A percentile compares a stretch with the other conserved stretches of the same genome.
These are phyloP conservation scores for Trichophyton mentagrophytes DNA, from an alignment of 2,329 filamentous ascomycete species.

Conservation along the genomic window DNA sequence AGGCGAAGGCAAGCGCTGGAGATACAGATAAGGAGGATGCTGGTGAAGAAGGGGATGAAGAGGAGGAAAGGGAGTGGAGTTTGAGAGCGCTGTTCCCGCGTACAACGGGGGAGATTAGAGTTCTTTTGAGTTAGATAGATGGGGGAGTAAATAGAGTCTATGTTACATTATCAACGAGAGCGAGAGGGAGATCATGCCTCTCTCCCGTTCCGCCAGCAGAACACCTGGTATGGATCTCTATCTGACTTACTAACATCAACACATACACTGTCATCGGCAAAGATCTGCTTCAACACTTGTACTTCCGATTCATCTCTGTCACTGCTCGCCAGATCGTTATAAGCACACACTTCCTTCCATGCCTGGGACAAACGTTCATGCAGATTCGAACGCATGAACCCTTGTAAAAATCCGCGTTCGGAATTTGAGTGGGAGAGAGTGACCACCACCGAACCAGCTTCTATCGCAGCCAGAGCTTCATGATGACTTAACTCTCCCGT, in stretches of 20 bases:
- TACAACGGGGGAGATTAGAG: conserved; percentile 51
- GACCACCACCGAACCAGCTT: conserved; percentile 70
- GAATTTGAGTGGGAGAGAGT: conserved; percentile 88
- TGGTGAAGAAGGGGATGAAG: conserved; percentile 16
- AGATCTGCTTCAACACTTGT: conserved; percentile 35
- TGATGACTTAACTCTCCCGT: conserved; percentile 93
- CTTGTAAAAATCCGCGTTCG: conserved; percentile 45
- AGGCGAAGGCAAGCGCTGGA: conserved; percentile 21
- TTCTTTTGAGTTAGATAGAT: conserved; percentile 42
- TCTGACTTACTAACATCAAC: conserved; percentile 69
- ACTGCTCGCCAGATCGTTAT: too few species aligned
- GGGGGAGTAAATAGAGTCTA: not conserved
- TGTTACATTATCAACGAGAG: not conserved
- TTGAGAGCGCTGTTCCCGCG: conserved; percentile 50
- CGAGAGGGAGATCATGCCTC: not conserved
- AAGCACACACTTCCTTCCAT: too few species aligned
- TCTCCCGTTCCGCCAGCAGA: not conserved
- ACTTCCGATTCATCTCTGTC: conserved; percentile 19
- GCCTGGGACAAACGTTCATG: conserved; percentile 13
- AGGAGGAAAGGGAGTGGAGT: conserved; percentile 25
- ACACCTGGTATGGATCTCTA: conserved; percentile 73
- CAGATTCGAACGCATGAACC: conserved; percentile 63
- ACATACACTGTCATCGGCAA: conserved; percentile 41
- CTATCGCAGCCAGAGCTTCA: conserved; percentile 72
- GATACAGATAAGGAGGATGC: too few species aligned